phyloP scores from a whole-genome alignment of 2,329 filamentous ascomycete species.

The Talaromyces sp. region DNA sequence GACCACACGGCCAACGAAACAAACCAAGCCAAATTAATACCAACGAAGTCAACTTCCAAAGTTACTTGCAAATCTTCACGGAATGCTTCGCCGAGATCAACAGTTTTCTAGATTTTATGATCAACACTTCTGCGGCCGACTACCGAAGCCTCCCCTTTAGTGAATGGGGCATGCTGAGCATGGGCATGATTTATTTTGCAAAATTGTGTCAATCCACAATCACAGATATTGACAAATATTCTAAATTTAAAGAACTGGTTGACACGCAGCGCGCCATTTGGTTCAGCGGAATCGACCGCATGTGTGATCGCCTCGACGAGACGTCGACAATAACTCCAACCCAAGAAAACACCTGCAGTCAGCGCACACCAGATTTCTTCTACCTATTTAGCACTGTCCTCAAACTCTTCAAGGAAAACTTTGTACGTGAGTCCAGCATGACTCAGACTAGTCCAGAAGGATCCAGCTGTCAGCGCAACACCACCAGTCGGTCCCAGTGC shows the following conservation, averaged over 20 bases:
- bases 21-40: background rate
- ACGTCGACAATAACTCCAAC: background rate
- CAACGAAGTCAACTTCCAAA: background rate
- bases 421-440: background rate
- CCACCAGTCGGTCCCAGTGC: background rate
- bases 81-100: background rate
- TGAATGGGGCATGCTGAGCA: background rate
- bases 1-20: background rate
- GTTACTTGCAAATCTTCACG: background rate
- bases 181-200: background rate
- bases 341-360: background rate
- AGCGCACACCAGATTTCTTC: slow-evolving; percentile 1
- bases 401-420: slow-evolving; percentile 2
- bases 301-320: background rate
- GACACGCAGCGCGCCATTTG: background rate
- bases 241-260: background rate
- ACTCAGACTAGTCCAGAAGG: background rate
- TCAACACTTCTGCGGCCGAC: background rate
- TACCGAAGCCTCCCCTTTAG: background rate
- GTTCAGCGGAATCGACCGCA: background rate
- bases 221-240: background rate
- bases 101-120: slow-evolving; percentile 1
- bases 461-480: background rate
- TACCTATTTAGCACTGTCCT: slow-evolving; percentile 4
- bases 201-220: background rate